Evolutionary conservation across 768 basidiomycete genomes (phyloP).

Genomic region (Mycena metata): DNA sequence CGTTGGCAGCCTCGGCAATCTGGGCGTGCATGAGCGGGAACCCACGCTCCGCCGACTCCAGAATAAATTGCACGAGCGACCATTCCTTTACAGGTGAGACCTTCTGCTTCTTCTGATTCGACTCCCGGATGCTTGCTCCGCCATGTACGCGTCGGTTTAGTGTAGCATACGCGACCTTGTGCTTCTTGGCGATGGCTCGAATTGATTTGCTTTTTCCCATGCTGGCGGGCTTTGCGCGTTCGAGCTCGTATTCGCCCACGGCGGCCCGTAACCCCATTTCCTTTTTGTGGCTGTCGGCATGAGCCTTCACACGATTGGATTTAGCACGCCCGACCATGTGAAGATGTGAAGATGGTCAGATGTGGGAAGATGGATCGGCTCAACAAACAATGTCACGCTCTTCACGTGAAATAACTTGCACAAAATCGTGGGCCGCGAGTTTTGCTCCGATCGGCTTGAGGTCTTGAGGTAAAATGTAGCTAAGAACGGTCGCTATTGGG

Average conservation of each 20-base stretch:
- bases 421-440: background rate
- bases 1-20: constrained; percentile 37
- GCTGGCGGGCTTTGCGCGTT: constrained; percentile 6
- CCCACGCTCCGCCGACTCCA: constrained; percentile 37
- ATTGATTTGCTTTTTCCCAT: constrained; percentile 8
- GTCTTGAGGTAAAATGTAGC: background rate
- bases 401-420: constrained; percentile 10
- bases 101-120: constrained; percentile 12
- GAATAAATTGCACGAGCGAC: constrained; percentile 42
- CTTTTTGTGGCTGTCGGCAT: background rate
- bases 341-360: background rate
- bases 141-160: constrained; percentile 15
- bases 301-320: constrained; percentile 20
- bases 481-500: background rate
- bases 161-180: constrained; percentile 5
- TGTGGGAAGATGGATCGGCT: constrained; percentile 4
- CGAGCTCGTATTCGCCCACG: constrained; percentile 7
- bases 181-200: background rate
- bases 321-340: constrained; percentile 12
- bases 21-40: constrained; percentile 27
- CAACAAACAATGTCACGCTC: constrained; percentile 19
- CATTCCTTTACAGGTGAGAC: constrained; percentile 8
- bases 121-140: background rate
- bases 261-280: background rate
- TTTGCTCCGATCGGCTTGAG: background rate